Evolutionary conservation across 805 yeast species (phyloP), one percentile per base, ranked within the genome.

Genomic region (Lipomyces yamadae): DNA sequence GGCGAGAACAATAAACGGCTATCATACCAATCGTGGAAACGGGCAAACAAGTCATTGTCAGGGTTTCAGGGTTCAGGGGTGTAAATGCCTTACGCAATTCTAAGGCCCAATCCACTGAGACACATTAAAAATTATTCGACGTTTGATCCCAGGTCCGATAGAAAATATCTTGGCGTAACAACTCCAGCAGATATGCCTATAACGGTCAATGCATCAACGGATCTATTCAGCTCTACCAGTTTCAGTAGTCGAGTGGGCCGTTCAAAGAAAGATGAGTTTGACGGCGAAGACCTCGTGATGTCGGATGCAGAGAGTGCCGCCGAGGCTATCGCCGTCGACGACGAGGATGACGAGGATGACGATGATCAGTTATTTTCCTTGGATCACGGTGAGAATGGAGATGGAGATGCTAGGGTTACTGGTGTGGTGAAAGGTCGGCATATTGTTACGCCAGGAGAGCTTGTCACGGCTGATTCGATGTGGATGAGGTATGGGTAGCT

Each of bases 381-480:
- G 35, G 57, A 65, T 52, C 13, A 29, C 10, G 50, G 58, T 37
- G 67, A 60, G 15, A 53, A 11, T 18, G 59, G 37, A 10, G 58
- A 59, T 24, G 66, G 62, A 10, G 64, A 54, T 18, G 61, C 70
- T 32, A 18, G 61, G 34, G 52, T 57, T 7, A 58, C 59, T 1
- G 70, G 71, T 4, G 66, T 66, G 3, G 65, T 67, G 24, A 56
- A 62, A 24, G 68, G 71, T n/a, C 50, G 56, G 48, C 78, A 79
- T 1, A 72, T 95, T 8, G 97, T 94, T 24, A 92, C 98, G 0
- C 99, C 99, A 0, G 99, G 99, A 8, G 98, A 95, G 76, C 80
- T 93, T 60, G 90, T 95, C n/a, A 95, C 98, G 0, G 95, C 91
- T 72, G 98, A 95, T 74, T 91, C 97, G 5, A 84, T 88, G 1